phyloP scores from a whole-genome alignment of 78 protist species.

The Chrysochromulina parva region DNA sequence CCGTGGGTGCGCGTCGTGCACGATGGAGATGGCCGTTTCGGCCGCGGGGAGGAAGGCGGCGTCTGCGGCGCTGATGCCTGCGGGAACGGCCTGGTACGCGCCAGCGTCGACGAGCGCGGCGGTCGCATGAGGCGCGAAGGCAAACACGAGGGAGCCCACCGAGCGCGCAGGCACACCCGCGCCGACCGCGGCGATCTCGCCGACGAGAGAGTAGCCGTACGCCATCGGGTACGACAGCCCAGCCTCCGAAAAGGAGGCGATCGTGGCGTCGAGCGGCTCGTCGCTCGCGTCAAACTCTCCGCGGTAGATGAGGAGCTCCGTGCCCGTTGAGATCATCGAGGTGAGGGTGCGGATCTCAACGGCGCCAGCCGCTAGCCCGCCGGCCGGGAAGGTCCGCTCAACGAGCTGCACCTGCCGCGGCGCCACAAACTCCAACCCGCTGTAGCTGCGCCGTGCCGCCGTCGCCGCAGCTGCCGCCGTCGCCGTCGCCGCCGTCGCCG shows the following conservation, averaged over 20 bases:
- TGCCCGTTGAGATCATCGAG: neutral
- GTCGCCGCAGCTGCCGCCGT: too few species aligned
- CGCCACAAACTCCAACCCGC: neutral
- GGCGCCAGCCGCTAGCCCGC: neutral
- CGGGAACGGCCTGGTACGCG: neutral
- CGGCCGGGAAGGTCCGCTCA: too few species aligned
- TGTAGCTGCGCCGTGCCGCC: neutral
- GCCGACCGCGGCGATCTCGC: neutral
- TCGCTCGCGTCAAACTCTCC: neutral
- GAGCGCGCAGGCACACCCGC: neutral
- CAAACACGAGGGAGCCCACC: neutral
- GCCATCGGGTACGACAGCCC: neutral
- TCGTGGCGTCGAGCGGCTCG: conserved; percentile 5
- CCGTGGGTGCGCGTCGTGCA: conserved; percentile 22
- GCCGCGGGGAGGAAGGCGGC: conserved; percentile 12
- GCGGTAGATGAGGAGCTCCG: neutral
- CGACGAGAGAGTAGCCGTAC: conserved; percentile 6
- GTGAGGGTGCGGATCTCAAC: neutral
- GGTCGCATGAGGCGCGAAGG: conserved; percentile 6
- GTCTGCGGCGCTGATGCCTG: neutral
- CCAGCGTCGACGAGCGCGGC: neutral
- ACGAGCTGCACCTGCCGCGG: neutral
- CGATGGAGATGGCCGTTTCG: conserved; percentile 13
- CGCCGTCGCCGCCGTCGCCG: too few species aligned
- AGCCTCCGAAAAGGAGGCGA: neutral